Evolutionary conservation across 176 grass and related monocot genomes (phyloP).

Genomic region (Triticum urartu): DNA sequence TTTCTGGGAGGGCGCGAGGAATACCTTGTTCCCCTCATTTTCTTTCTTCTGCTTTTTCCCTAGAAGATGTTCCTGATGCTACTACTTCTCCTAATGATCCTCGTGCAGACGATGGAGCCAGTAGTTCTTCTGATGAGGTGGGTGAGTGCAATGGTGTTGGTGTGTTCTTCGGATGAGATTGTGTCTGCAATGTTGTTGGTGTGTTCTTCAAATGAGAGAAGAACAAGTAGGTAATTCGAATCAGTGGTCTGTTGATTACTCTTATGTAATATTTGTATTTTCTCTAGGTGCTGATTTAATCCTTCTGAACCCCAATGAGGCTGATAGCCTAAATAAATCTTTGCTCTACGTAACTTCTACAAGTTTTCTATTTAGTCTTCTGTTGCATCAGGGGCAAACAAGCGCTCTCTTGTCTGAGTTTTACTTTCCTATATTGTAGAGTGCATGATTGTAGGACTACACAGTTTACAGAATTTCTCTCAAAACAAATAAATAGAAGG

Average conservation of each 20-base stretch:
- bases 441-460: background rate
- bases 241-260: background rate
- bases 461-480: background rate
- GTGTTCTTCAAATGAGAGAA: background rate
- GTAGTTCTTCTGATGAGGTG: background rate
- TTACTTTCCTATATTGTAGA: background rate
- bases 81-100: background rate
- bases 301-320: conserved; percentile 58
- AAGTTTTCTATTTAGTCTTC: background rate
- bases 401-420: background rate
- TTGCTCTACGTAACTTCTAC: conserved; percentile 47
- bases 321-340: conserved; percentile 46
- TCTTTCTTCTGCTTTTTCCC: background rate
- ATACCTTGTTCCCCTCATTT: background rate
- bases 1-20: too few relatives aligned
- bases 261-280: background rate
- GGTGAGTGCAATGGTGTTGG: conserved; percentile 3
- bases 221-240: background rate
- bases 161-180: background rate
- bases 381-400: background rate
- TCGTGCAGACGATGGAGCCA: conserved; percentile 43
- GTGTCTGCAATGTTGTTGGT: background rate
- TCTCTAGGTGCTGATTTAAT: conserved; percentile 36
- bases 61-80: background rate
- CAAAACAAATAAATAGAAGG: too few relatives aligned